These are phyloP conservation scores for Termitomyces heimii DNA, from an alignment of 768 basidiomycete species.

Conservation along the genomic window DNA sequence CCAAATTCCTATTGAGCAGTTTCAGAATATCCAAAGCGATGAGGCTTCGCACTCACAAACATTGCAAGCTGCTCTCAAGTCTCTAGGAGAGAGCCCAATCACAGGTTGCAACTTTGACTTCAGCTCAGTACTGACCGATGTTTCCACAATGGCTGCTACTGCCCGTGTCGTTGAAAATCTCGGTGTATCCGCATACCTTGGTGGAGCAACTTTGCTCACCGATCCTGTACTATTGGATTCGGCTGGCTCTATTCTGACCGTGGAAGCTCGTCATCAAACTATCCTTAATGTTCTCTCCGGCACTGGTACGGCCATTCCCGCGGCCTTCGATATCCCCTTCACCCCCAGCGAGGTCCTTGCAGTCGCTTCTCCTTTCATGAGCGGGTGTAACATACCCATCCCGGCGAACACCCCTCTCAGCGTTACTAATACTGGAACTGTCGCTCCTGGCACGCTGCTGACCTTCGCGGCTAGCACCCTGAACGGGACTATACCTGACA, in stretches of 20 bases:
- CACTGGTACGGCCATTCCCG: constrained; percentile 51
- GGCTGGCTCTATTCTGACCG: constrained; percentile 70
- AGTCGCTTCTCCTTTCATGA: constrained; percentile 62
- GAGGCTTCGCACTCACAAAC: constrained; percentile 53
- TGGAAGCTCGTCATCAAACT: constrained; percentile 82
- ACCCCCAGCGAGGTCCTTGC: constrained; percentile 66
- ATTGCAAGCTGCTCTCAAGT: constrained; percentile 47
- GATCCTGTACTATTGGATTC: constrained; percentile 56
- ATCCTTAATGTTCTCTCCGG: constrained; percentile 66
- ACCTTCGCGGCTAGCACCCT: constrained; percentile 54
- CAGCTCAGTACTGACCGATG: constrained; percentile 51
- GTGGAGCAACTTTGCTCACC: constrained; percentile 56
- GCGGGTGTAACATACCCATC: constrained; percentile 56
- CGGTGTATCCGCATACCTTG: constrained; percentile 74
- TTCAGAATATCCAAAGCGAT: constrained; percentile 54
- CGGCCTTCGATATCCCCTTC: constrained; percentile 71
- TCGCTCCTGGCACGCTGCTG: constrained; percentile 53
- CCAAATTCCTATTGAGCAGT: constrained; percentile 52
- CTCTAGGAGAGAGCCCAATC: constrained; percentile 50
- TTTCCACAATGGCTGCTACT: constrained; percentile 60
- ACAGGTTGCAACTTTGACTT: constrained; percentile 67
- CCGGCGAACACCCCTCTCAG: constrained; percentile 53
- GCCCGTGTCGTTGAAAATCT: constrained; percentile 75
- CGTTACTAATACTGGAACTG: constrained; percentile 57
- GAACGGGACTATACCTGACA: constrained; percentile 38